Evolutionary conservation across 148 eudicot genomes (phyloP).

Genomic region (Selenicereus undatus): DNA sequence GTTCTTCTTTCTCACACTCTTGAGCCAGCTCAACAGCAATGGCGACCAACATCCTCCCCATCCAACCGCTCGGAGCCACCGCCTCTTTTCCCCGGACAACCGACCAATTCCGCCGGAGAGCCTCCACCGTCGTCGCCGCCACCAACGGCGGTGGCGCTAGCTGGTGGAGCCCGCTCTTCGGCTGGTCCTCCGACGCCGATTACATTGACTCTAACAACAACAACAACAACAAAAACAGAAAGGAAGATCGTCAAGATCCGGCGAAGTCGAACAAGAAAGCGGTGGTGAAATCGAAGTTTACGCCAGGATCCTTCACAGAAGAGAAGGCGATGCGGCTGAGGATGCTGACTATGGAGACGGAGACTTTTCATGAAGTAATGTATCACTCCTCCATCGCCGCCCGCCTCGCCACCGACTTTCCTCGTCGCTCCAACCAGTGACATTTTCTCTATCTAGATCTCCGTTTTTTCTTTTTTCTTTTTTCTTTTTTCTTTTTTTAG

Average conservation of each 20-base stretch:
- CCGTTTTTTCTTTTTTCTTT: not conserved
- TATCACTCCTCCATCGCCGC: slow-evolving; percentile 83
- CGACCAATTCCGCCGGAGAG: slow-evolving; percentile 27
- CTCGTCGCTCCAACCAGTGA: slow-evolving; percentile 2
- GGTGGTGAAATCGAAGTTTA: slow-evolving; percentile 30
- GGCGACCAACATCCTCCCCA: slow-evolving; percentile 44
- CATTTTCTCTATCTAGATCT: not conserved
- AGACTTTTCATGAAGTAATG: slow-evolving; percentile 65
- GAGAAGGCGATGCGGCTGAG: slow-evolving; percentile 68
- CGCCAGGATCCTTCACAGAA: slow-evolving; percentile 56
- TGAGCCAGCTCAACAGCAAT: slow-evolving; percentile 21
- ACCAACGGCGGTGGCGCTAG: slow-evolving; percentile 10
- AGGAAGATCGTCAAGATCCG: not conserved
- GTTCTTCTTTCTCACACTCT: slow-evolving; percentile 1
- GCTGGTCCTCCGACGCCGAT: slow-evolving; percentile 60
- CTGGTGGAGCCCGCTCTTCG: slow-evolving; percentile 78
- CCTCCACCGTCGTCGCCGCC: slow-evolving; percentile 5
- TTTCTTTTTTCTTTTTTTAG: too few species aligned
- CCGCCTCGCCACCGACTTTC: slow-evolving; percentile 62
- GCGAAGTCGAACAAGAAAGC: not conserved
- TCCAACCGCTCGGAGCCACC: slow-evolving; percentile 28
- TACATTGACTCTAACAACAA: slow-evolving; percentile 35
- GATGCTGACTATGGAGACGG: slow-evolving; percentile 48
- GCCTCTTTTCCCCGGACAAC: slow-evolving; percentile 26
- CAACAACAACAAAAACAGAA: not conserved